A percentile compares a stretch with the other conserved stretches of the same genome.
Evolutionary conservation across 192 early-diverging fungal species (phyloP).

Genomic region (Backusella circina): DNA sequence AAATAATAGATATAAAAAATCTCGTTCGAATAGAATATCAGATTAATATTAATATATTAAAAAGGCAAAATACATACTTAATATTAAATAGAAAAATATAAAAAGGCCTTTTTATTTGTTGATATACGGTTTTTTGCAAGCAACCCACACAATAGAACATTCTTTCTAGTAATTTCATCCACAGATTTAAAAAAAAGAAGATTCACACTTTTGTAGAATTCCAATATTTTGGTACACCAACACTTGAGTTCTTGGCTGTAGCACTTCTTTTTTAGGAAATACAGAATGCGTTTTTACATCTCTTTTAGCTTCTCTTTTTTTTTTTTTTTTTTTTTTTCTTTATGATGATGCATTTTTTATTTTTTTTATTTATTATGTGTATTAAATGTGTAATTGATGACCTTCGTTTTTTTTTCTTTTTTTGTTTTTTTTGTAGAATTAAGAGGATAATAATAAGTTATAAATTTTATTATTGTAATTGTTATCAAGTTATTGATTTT

Average conservation of each 20-base stretch:
- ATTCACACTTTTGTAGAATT: background rate
- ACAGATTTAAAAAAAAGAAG: background rate
- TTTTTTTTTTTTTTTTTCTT: background rate
- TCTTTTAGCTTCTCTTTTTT: background rate
- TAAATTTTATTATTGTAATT: background rate
- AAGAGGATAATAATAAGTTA: background rate
- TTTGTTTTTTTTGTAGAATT: background rate
- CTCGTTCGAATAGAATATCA: too few species aligned
- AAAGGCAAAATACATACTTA: too few species aligned
- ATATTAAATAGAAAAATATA: too few species aligned
- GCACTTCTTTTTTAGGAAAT: background rate
- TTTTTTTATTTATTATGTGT: background rate
- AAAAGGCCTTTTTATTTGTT: background rate
- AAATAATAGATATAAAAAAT: too few species aligned
- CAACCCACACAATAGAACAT: background rate
- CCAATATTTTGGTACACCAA: background rate
- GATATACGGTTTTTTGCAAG: background rate
- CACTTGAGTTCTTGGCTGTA: background rate
- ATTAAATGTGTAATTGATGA: background rate
- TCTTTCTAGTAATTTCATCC: background rate
- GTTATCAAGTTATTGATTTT: background rate
- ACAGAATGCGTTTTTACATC: background rate
- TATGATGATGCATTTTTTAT: background rate
- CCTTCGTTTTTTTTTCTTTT: too few species aligned
- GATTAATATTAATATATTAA: too few species aligned